Evolutionary conservation across 331 rosid genomes (phyloP).

Genomic region (Erythrophleum ivorense): DNA sequence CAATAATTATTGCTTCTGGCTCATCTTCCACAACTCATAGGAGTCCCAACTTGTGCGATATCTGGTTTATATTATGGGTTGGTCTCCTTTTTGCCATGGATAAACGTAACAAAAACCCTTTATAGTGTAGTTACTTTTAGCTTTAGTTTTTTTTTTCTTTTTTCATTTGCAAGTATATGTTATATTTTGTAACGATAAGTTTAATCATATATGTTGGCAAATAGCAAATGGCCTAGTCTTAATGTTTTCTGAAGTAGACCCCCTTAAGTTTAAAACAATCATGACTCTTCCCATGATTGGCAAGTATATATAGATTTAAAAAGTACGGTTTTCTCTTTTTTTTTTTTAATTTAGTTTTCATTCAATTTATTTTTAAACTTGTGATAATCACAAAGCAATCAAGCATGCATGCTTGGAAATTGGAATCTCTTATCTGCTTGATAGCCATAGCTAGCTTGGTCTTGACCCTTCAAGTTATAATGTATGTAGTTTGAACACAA

Average conservation of each 20-base stretch:
- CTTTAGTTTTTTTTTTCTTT: no score
- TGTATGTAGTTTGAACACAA: neutral
- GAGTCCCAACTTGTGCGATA: neutral
- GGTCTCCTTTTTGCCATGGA: neutral
- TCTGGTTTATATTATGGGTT: slow-evolving; percentile 14
- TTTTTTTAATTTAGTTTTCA: neutral
- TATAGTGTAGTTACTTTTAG: neutral
- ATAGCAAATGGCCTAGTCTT: neutral
- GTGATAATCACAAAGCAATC: neutral
- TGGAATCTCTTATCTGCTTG: neutral
- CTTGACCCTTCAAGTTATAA: no score
- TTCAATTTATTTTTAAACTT: neutral
- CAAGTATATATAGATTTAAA: no score
- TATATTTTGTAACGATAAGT: neutral
- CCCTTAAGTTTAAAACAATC: no score
- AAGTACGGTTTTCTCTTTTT: neutral
- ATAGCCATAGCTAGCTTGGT: neutral
- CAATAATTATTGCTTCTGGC: slow-evolving; percentile 13
- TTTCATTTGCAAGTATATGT: neutral
- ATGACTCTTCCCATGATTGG: no score
- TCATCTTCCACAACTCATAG: slow-evolving; percentile 37
- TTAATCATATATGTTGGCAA: neutral
- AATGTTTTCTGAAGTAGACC: neutral
- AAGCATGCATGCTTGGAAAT: neutral
- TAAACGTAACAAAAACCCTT: neutral